These are phyloP conservation scores for Erythrophleum fordii DNA, from an alignment of 306 rosid genomes.

Conservation along the genomic window DNA sequence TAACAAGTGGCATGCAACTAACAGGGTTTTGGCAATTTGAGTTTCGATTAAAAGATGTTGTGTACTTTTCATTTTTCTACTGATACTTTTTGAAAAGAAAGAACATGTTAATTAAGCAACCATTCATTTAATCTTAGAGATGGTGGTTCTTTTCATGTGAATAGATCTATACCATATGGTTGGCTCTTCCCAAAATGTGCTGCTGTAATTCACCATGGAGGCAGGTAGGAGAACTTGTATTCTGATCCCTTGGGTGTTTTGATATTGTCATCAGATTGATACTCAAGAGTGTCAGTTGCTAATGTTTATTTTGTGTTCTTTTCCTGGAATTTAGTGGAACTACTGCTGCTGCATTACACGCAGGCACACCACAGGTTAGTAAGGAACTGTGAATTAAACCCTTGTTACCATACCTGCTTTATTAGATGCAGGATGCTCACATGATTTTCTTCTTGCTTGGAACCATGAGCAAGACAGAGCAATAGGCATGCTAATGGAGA, in stretches of 20 bases:
- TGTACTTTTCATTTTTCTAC: background rate
- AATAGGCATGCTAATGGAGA: background rate
- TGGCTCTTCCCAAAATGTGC: constrained; percentile 78
- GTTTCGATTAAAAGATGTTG: constrained; percentile 14
- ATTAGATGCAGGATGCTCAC: background rate
- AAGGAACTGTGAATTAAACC: constrained; percentile 19
- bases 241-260: constrained; percentile 17
- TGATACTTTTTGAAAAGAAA: constrained; percentile 7
- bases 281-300: constrained; percentile 28
- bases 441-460: constrained; percentile 19
- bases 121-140: background rate
- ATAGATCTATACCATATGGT: constrained; percentile 68
- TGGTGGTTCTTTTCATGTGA: constrained; percentile 31
- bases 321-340: constrained; percentile 63
- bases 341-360: constrained; percentile 77
- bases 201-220: constrained; percentile 86
- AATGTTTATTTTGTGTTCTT: constrained; percentile 30
- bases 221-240: constrained; percentile 62
- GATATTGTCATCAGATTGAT: constrained; percentile 17
- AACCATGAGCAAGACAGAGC: constrained; percentile 3
- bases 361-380: constrained; percentile 88
- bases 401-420: constrained; percentile 4
- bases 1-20: background rate
- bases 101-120: constrained; percentile 5
- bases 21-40: constrained; percentile 1